Evolutionary conservation across 495 filamentous ascomycete species (phyloP).

Genomic region (Penicillium coffeae): DNA sequence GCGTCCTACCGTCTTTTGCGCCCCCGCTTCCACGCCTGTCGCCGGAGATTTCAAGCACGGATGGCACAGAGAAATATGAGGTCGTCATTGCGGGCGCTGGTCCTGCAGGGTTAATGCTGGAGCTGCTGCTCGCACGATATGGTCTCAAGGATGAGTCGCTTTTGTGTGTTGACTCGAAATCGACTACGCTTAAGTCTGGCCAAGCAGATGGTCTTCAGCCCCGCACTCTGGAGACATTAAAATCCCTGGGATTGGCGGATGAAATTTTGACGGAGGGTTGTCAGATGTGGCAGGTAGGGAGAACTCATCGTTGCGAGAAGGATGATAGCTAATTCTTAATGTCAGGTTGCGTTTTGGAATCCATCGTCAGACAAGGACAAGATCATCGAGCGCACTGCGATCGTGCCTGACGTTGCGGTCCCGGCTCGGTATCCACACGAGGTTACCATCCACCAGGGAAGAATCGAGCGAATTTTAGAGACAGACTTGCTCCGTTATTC

Average conservation of each 20-base stretch:
- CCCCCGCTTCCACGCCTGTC: conserved; percentile 38
- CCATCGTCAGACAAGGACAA: conserved; percentile 41
- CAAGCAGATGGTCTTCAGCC: conserved; percentile 63
- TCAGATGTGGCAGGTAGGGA: conserved; percentile 37
- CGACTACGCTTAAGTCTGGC: conserved; percentile 42
- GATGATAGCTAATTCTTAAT: neutral
- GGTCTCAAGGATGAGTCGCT: conserved; percentile 41
- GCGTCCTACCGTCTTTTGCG: conserved; percentile 40
- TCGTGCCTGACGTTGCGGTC: conserved; percentile 44
- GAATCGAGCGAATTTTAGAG: conserved; percentile 59
- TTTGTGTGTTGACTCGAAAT: conserved; percentile 46
- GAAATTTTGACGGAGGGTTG: conserved; percentile 37
- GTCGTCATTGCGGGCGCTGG: conserved; percentile 46
- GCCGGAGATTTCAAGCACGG: conserved; percentile 8
- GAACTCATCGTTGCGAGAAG: conserved; percentile 30
- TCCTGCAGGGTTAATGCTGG: conserved; percentile 47
- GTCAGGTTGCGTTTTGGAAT: conserved; percentile 49
- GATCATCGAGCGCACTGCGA: conserved; percentile 51
- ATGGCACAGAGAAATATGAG: conserved; percentile 36
- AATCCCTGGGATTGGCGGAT: conserved; percentile 34
- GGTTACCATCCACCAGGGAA: conserved; percentile 58
- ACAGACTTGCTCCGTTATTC: conserved; percentile 50
- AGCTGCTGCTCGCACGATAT: conserved; percentile 45
- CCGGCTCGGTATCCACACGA: conserved; percentile 49
- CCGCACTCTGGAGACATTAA: conserved; percentile 63